Percentiles rank a stretch among this genome's conserved stretches.
Conservation (phyloP, 768 basidiomycete genomes). For the Lepiota brunneoincarnata region DNA sequence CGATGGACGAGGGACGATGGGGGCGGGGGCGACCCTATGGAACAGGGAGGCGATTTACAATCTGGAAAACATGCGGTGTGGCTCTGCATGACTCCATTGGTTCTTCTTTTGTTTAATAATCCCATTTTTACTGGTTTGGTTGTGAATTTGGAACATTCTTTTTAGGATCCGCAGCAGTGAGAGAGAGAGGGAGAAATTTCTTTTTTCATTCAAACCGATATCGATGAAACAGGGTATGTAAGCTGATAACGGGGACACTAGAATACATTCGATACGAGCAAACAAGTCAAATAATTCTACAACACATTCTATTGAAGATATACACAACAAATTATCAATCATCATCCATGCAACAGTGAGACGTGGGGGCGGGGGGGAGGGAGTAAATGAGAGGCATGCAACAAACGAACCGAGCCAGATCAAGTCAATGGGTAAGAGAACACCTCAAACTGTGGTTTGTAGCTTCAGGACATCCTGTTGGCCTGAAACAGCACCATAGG, state of each 20-base stretch:
- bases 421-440: background rate
- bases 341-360: background rate
- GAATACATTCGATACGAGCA: background rate
- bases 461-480: conserved; percentile 1
- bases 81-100: too few species aligned
- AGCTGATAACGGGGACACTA: background rate
- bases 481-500: conserved; percentile 4
- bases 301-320: conserved; percentile 2
- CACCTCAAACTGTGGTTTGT: conserved; percentile 8
- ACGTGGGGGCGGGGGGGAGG: too few species aligned
- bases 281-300: background rate
- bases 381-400: background rate
- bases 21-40: too few species aligned
- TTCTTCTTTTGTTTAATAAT: background rate
- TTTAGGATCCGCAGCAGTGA: background rate
- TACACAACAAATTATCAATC: background rate
- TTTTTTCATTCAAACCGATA: background rate
- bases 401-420: background rate
- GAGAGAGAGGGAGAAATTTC: background rate
- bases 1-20: too few species aligned
- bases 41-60: too few species aligned
- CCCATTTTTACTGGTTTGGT: background rate
- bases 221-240: background rate
- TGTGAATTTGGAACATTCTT: background rate
- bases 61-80: too few species aligned